Conservation (phyloP, 495 filamentous ascomycete genomes). For the Neohortaea acidophila region DNA sequence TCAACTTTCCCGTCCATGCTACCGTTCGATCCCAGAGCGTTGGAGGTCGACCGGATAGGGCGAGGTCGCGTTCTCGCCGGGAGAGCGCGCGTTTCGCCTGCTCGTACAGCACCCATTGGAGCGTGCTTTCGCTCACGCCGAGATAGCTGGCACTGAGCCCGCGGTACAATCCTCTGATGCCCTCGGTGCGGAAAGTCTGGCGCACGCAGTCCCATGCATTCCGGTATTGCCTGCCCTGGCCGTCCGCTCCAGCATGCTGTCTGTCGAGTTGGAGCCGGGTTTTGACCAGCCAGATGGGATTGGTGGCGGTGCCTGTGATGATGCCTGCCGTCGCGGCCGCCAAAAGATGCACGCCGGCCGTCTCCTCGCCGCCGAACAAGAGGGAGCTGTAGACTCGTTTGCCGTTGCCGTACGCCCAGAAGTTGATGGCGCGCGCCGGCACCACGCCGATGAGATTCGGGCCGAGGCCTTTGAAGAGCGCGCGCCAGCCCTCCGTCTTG, state of each 20-base stretch:
- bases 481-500: slow-evolving; percentile 61
- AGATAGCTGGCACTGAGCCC: slow-evolving; percentile 79
- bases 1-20: slow-evolving; percentile 52
- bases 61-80: slow-evolving; percentile 39
- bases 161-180: slow-evolving; percentile 62
- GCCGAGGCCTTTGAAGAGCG: slow-evolving; percentile 77
- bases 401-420: slow-evolving; percentile 78
- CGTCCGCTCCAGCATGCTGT: slow-evolving; percentile 40
- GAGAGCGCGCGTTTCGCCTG: slow-evolving; percentile 56
- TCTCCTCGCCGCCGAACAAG: slow-evolving; percentile 49
- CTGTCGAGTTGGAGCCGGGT: slow-evolving; percentile 79
- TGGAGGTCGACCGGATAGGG: slow-evolving; percentile 37
- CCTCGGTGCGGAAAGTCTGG: slow-evolving; percentile 64
- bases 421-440: slow-evolving; percentile 74
- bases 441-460: slow-evolving; percentile 80
- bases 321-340: slow-evolving; percentile 62
- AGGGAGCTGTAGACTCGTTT: slow-evolving; percentile 57
- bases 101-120: slow-evolving; percentile 83
- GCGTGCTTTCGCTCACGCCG: slow-evolving; percentile 67
- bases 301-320: slow-evolving; percentile 70
- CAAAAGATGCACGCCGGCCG: slow-evolving; percentile 54
- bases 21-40: slow-evolving; percentile 50
- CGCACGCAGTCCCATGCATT: slow-evolving; percentile 68
- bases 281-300: slow-evolving; percentile 88
- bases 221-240: slow-evolving; percentile 49